Conservation (phyloP, 495 filamentous ascomycete species). For the Aspergillus kassunensis region DNA sequence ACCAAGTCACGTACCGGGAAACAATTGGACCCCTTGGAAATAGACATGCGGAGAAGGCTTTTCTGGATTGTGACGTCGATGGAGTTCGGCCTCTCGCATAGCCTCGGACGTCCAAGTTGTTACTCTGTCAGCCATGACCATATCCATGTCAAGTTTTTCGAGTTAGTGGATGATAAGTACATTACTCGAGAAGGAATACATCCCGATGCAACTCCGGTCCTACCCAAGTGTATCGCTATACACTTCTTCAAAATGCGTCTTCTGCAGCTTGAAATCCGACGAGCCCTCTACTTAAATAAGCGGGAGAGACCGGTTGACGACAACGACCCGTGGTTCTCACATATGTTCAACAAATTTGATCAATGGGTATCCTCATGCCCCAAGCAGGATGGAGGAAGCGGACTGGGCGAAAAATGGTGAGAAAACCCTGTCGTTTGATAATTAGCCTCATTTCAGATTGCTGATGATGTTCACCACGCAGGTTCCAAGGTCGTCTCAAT, state of each 20-base stretch:
- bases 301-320: constrained; percentile 67
- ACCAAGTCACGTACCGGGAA: constrained; percentile 46
- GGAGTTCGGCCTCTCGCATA: constrained; percentile 84
- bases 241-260: constrained; percentile 92
- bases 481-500: constrained; percentile 74
- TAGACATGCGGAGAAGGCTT: constrained; percentile 84
- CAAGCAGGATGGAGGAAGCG: constrained; percentile 57
- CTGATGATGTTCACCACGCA: constrained; percentile 24
- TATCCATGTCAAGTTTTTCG: constrained; percentile 78
- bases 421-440: constrained; percentile 8
- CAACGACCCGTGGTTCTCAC: constrained; percentile 74
- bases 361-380: constrained; percentile 66
- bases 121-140: constrained; percentile 76
- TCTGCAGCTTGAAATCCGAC: constrained; percentile 79
- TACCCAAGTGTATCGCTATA: constrained; percentile 80
- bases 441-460: background rate
- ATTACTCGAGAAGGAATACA: constrained; percentile 76
- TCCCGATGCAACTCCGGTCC: constrained; percentile 57
- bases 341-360: constrained; percentile 73
- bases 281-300: constrained; percentile 78
- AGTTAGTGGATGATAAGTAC: constrained; percentile 69
- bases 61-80: constrained; percentile 82
- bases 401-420: constrained; percentile 63
- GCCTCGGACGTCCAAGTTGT: constrained; percentile 75
- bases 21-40: constrained; percentile 57